phyloP scores from a whole-genome alignment of 805 yeast species.

The Wickerhamiella allomyrinae region DNA sequence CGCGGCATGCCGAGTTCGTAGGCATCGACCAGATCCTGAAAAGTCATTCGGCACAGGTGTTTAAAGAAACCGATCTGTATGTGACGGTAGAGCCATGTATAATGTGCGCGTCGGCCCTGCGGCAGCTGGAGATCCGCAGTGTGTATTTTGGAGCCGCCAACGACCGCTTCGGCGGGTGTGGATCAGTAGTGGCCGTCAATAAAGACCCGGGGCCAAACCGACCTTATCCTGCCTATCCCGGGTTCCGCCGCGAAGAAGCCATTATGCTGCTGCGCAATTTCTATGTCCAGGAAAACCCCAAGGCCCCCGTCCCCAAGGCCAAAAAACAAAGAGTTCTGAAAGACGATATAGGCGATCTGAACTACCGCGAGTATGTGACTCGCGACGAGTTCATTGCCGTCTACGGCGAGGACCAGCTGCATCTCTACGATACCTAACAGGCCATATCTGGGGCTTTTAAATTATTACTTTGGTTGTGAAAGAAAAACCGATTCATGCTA shows the following conservation, averaged over 20 bases:
- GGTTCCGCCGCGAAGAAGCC: constrained; percentile 68
- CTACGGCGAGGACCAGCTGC: constrained; percentile 32
- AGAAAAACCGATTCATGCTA: no score
- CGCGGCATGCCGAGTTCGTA: constrained; percentile 83
- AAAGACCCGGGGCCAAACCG: constrained; percentile 27
- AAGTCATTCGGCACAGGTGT: constrained; percentile 23
- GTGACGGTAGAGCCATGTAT: constrained; percentile 97
- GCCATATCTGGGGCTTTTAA: no score
- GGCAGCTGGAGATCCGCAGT: constrained; percentile 58
- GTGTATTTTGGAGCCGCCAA: constrained; percentile 90
- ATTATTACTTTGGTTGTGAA: no score
- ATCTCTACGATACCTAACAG: constrained; percentile 13
- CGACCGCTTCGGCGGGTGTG: constrained; percentile 94
- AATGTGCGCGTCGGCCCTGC: constrained; percentile 88
- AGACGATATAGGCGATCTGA: constrained; percentile 40
- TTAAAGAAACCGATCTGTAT: constrained; percentile 51
- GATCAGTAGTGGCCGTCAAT: constrained; percentile 59
- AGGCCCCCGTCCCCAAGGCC: constrained; percentile 67
- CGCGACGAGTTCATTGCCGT: constrained; percentile 35
- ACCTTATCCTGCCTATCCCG: constrained; percentile 55
- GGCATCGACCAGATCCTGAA: constrained; percentile 47
- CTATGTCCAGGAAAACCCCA: constrained; percentile 70
- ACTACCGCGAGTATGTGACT: constrained; percentile 40
- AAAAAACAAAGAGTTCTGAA: constrained; percentile 43
- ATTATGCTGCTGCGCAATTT: constrained; percentile 67